Percentiles rank a stretch among this genome's conserved stretches.
These are phyloP conservation scores for Malassezia pachydermatis DNA, from an alignment of 1,284 basidiomycete species.

Conservation along the genomic window DNA sequence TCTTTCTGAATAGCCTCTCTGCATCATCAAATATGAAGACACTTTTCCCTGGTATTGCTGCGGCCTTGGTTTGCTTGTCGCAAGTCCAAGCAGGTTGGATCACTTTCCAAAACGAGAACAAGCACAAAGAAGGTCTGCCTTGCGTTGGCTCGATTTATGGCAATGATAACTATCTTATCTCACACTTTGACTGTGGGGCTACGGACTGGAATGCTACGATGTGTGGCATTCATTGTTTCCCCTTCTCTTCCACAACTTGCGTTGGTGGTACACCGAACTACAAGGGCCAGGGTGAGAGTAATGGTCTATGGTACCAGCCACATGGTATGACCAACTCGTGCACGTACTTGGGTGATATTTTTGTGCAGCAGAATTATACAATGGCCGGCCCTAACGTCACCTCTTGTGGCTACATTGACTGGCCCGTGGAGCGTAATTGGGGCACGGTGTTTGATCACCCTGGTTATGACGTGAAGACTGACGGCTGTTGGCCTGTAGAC, in stretches of 20 bases:
- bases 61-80: no score
- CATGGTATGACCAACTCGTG: conserved; percentile 5
- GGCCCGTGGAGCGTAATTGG: conserved; percentile 11
- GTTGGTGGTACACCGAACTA: conserved; percentile 4
- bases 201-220: conserved; percentile 15
- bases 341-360: conserved; percentile 7
- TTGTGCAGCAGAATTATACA: neutral
- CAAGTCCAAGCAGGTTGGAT: conserved; percentile 14
- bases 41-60: no score
- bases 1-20: no score
- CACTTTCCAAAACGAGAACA: conserved; percentile 15
- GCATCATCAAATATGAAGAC: no score
- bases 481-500: conserved; percentile 13
- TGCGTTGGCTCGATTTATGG: conserved; percentile 12
- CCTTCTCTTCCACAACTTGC: conserved; percentile 10
- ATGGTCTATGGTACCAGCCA: conserved; percentile 12
- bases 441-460: conserved; percentile 7
- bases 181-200: conserved; percentile 14
- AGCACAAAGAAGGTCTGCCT: conserved; percentile 3
- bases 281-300: neutral
- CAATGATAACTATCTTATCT: conserved; percentile 15
- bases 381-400: conserved; percentile 7
- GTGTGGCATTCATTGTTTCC: conserved; percentile 16
- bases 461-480: conserved; percentile 1
- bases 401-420: conserved; percentile 13